These are phyloP conservation scores for Beauveria scarabaeidicola DNA, from an alignment of 2,329 filamentous ascomycete genomes.

Conservation along the genomic window DNA sequence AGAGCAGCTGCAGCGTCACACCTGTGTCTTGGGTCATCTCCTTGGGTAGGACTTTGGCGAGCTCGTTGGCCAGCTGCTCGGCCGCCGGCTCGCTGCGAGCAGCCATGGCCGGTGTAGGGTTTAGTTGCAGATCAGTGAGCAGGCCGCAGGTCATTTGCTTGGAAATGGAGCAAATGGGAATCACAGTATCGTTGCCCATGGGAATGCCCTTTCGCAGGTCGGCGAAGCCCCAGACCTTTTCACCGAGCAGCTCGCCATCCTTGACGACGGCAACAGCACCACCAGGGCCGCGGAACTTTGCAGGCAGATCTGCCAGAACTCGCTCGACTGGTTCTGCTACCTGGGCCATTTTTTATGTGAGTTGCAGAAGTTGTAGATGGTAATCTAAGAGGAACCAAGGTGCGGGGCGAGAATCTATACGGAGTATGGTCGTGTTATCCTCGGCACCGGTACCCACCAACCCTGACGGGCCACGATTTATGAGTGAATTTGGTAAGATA, in stretches of 20 bases:
- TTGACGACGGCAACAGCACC: conserved; percentile 33
- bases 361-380: not conserved
- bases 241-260: conserved; percentile 30
- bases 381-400: not conserved
- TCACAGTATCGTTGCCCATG: conserved; percentile 25
- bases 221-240: conserved; percentile 34
- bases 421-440: no score
- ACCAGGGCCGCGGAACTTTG: conserved; percentile 28
- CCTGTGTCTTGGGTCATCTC: conserved; percentile 18
- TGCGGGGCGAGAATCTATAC: conserved; percentile 6
- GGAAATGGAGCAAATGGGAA: conserved; percentile 38
- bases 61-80: conserved; percentile 22
- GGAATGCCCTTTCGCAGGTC: conserved; percentile 29
- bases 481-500: not conserved
- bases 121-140: conserved; percentile 24
- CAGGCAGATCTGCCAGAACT: conserved; percentile 8
- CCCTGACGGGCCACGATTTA: not conserved
- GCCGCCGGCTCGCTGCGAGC: conserved; percentile 17
- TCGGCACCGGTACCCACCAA: not conserved
- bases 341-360: not conserved
- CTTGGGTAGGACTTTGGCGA: conserved; percentile 18
- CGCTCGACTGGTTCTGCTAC: conserved; percentile 2
- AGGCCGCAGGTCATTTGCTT: conserved; percentile 36
- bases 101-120: conserved; percentile 22
- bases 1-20: conserved; percentile 28